A percentile compares a stretch with the other conserved stretches of the same genome.
Evolutionary conservation across 2,329 filamentous ascomycete species (phyloP).

Genomic region (Arthroderma sp.): DNA sequence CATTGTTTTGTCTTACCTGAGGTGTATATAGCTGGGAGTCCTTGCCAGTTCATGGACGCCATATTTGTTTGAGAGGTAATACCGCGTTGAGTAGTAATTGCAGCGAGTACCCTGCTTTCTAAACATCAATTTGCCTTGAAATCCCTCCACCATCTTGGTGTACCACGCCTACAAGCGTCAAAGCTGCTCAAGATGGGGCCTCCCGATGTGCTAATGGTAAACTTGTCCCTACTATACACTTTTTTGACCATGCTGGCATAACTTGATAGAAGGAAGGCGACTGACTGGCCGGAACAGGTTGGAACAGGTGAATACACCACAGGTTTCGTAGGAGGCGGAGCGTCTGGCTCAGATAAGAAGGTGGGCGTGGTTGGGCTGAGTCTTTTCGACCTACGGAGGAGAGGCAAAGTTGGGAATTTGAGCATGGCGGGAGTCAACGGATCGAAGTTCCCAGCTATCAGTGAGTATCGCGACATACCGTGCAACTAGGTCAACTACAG

Average conservation of each 20-base stretch:
- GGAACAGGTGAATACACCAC: constrained; percentile 96
- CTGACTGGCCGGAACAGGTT: constrained; percentile 38
- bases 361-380: constrained; percentile 85
- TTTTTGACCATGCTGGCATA: background rate
- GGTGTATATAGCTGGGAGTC: no score
- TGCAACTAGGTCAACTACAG: background rate
- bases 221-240: constrained; percentile 8
- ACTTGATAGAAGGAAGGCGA: background rate
- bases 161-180: no score
- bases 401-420: constrained; percentile 75
- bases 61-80: no score
- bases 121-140: no score
- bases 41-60: no score
- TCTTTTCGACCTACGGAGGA: constrained; percentile 72
- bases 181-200: constrained; percentile 19
- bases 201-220: constrained; percentile 56
- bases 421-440: constrained; percentile 86
- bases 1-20: no score
- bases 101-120: no score
- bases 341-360: constrained; percentile 86
- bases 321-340: constrained; percentile 73
- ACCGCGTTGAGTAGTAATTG: no score
- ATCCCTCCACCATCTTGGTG: no score
- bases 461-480: constrained; percentile 36
- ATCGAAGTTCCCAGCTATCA: constrained; percentile 80